phyloP scores from a whole-genome alignment of 108 stramenopile genomes.

The Cylindrotheca closterium region DNA sequence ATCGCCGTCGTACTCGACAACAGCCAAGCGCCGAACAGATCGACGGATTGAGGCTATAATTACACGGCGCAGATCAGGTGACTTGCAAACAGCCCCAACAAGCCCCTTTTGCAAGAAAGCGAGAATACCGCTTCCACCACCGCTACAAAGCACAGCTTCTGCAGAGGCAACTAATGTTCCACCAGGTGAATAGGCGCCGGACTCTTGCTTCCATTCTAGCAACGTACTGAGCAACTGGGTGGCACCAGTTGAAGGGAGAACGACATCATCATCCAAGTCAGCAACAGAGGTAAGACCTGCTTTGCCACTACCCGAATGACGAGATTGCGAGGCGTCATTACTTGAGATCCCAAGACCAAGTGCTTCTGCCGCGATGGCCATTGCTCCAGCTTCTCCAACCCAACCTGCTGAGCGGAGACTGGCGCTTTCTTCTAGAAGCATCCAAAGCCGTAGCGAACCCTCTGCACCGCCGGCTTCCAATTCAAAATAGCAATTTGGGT shows the following conservation, averaged over 20 bases:
- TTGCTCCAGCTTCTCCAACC: constrained; percentile 88
- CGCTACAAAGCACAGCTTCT: constrained; percentile 64
- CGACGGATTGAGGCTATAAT: constrained; percentile 55
- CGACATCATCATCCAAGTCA: constrained; percentile 38
- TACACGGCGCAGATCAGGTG: constrained; percentile 49
- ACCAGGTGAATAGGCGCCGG: constrained; percentile 10
- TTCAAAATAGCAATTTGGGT: constrained; percentile 33
- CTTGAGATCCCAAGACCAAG: constrained; percentile 83
- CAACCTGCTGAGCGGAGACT: constrained; percentile 69
- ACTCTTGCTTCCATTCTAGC: constrained; percentile 3
- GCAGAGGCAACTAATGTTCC: constrained; percentile 50
- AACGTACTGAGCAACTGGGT: constrained; percentile 56
- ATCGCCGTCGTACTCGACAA: constrained; percentile 58
- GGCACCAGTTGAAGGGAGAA: constrained; percentile 41
- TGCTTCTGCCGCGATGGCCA: constrained; percentile 88
- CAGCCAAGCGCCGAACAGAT: constrained; percentile 63
- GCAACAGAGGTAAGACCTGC: constrained; percentile 34
- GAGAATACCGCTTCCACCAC: constrained; percentile 54
- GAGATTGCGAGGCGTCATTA: constrained; percentile 34
- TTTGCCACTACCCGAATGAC: constrained; percentile 17
- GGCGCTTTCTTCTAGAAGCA: constrained; percentile 51
- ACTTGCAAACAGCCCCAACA: constrained; percentile 57
- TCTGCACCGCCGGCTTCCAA: constrained; percentile 7
- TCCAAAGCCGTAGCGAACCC: constrained; percentile 42
- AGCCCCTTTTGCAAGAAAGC: constrained; percentile 58